Conservation (phyloP, 129 eudicot genomes). For the Artemisia argyi region DNA sequence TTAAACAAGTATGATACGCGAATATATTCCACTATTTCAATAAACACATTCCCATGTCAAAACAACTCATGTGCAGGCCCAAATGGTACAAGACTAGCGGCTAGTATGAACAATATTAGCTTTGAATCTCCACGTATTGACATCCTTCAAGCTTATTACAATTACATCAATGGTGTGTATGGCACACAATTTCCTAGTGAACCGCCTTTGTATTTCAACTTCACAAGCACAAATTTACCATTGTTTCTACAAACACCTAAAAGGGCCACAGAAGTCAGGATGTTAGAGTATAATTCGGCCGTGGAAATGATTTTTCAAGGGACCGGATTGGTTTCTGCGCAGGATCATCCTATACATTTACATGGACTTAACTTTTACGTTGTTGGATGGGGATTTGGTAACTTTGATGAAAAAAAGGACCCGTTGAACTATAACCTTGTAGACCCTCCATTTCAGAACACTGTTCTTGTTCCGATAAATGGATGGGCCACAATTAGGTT, state of each 20-base stretch:
- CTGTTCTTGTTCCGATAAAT: slow-evolving; percentile 50
- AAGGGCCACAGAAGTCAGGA: slow-evolving; percentile 47
- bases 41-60: slow-evolving; percentile 54
- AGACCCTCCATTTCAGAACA: slow-evolving; percentile 58
- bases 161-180: slow-evolving; percentile 46
- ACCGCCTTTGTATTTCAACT: slow-evolving; percentile 57
- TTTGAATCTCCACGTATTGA: slow-evolving; percentile 48
- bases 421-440: slow-evolving; percentile 50
- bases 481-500: slow-evolving; percentile 68
- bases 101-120: slow-evolving; percentile 71
- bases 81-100: slow-evolving; percentile 56
- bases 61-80: slow-evolving; percentile 52
- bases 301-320: slow-evolving; percentile 63
- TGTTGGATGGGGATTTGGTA: slow-evolving; percentile 31
- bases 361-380: slow-evolving; percentile 56
- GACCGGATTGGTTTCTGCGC: slow-evolving; percentile 37
- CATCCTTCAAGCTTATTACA: slow-evolving; percentile 58
- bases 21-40: slow-evolving; percentile 42
- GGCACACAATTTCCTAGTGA: slow-evolving; percentile 46
- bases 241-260: slow-evolving; percentile 28
- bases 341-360: slow-evolving; percentile 82
- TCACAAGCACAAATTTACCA: slow-evolving; percentile 35
- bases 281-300: slow-evolving; percentile 32
- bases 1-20: slow-evolving; percentile 1
- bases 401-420: slow-evolving; percentile 18